Evolutionary conservation across 331 rosid species (phyloP).

Genomic region (Arachis monticola): DNA sequence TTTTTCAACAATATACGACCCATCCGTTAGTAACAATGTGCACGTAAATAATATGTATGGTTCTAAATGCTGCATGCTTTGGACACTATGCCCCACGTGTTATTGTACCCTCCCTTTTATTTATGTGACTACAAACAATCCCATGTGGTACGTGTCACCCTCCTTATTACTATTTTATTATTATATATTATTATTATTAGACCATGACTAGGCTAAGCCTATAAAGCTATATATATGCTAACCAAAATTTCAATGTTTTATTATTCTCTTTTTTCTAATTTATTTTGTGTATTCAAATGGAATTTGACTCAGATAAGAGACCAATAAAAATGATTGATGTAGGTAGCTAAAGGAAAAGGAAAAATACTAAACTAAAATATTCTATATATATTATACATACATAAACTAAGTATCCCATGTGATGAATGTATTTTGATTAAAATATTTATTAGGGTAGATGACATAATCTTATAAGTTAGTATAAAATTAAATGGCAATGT

Average conservation of each 20-base stretch:
- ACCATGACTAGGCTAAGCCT: not conserved
- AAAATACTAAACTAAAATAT: not conserved
- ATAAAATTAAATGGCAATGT: no score
- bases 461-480: no score
- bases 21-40: constrained; percentile 30
- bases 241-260: no score
- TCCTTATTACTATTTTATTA: not conserved
- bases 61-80: constrained; percentile 33
- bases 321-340: constrained; percentile 31
- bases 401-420: no score
- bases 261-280: not conserved
- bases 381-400: no score
- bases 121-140: constrained; percentile 39
- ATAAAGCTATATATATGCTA: not conserved
- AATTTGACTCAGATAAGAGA: constrained; percentile 38
- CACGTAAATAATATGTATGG: constrained; percentile 37
- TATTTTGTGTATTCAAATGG: constrained; percentile 31
- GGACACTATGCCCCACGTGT: constrained; percentile 52
- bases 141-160: constrained; percentile 43
- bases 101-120: constrained; percentile 33
- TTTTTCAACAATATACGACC: constrained; percentile 33
- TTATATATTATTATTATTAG: no score
- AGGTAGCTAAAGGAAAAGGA: constrained; percentile 40
- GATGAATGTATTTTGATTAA: no score
- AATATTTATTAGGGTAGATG: no score